Conservation (phyloP, 331 rosid genomes). For the Quercus phellos region DNA sequence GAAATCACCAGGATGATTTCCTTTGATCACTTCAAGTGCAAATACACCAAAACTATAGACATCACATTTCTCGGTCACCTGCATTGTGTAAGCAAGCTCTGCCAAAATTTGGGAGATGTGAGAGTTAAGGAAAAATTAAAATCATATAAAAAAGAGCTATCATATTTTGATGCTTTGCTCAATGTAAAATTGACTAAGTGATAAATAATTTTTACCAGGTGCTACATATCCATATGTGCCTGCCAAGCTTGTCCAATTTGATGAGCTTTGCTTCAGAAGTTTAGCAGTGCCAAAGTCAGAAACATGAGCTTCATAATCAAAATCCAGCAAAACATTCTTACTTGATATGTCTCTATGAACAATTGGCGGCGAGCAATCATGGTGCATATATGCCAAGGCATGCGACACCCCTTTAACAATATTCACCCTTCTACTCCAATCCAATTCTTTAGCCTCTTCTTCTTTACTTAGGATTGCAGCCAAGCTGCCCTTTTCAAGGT, state of each 20-base stretch:
- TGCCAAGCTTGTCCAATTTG: slow-evolving; percentile 37
- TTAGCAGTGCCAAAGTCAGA: slow-evolving; percentile 44
- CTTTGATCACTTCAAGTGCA: slow-evolving; percentile 27
- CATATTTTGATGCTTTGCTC: no score
- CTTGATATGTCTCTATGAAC: slow-evolving; percentile 53
- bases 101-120: not conserved
- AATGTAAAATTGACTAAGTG: not conserved
- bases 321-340: slow-evolving; percentile 47
- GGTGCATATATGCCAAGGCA: slow-evolving; percentile 44
- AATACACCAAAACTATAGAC: slow-evolving; percentile 35
- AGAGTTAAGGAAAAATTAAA: not conserved
- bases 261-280: slow-evolving; percentile 31
- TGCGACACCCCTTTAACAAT: slow-evolving; percentile 42
- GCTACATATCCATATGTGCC: slow-evolving; percentile 34
- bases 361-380: slow-evolving; percentile 29
- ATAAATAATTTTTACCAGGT: not conserved
- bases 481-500: slow-evolving; percentile 42
- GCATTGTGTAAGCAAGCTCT: slow-evolving; percentile 30
- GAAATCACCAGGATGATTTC: slow-evolving; percentile 28
- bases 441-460: slow-evolving; percentile 30
- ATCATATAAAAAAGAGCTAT: no score
- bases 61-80: slow-evolving; percentile 30
- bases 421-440: slow-evolving; percentile 43
- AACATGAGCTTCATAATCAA: slow-evolving; percentile 34
- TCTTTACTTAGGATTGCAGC: slow-evolving; percentile 19